Conservation (phyloP, 148 eudicot species). For the Amaranthus cruentus region DNA sequence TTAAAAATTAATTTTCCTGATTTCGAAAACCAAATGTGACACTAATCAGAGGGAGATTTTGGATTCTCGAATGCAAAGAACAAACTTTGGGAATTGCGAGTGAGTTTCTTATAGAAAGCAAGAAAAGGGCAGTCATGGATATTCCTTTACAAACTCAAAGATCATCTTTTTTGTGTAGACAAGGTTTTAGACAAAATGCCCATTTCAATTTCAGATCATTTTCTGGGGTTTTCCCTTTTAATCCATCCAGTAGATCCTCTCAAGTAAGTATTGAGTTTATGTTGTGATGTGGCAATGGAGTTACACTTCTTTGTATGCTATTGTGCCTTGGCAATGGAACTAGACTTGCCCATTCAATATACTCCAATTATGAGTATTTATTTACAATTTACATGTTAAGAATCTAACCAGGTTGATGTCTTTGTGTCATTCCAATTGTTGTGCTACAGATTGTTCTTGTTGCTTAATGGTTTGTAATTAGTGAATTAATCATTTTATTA, state of each 20-base stretch:
- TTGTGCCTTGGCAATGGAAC: not conserved
- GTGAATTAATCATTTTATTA: not conserved
- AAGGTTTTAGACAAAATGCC: slow-evolving; percentile 23
- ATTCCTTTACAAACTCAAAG: slow-evolving; percentile 42
- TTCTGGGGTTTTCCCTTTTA: slow-evolving; percentile 36
- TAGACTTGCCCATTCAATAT: not conserved
- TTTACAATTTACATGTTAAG: no score
- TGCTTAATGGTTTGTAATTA: not conserved
- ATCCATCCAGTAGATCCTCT: slow-evolving; percentile 22
- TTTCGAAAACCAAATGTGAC: slow-evolving; percentile 21
- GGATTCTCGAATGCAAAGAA: slow-evolving; percentile 21
- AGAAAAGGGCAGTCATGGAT: slow-evolving; percentile 39
- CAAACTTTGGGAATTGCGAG: slow-evolving; percentile 11
- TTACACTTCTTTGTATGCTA: no score
- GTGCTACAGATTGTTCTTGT: not conserved
- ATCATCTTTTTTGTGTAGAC: slow-evolving; percentile 32
- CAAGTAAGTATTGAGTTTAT: slow-evolving; percentile 20
- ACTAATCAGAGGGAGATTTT: slow-evolving; percentile 16
- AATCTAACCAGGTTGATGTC: no score
- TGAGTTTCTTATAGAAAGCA: not conserved
- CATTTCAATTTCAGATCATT: slow-evolving; percentile 42
- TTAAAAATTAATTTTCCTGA: not conserved
- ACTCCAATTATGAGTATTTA: no score
- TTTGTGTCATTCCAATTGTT: not conserved
- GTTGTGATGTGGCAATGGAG: no score